Conservation (phyloP, 106 monocot species). For the Allium cepa region DNA sequence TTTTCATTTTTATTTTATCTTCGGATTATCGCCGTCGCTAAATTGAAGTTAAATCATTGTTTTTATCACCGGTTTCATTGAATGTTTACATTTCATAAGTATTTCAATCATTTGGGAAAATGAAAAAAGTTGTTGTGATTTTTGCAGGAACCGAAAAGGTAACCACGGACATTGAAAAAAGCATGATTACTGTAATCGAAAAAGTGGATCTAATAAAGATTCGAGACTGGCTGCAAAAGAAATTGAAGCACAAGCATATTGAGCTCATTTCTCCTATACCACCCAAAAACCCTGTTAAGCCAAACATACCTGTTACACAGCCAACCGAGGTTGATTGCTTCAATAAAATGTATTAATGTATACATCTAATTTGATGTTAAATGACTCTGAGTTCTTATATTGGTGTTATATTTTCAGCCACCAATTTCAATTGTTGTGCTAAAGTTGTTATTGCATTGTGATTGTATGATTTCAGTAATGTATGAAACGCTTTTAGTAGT, state of each 20-base stretch:
- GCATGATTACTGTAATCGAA: constrained; percentile 50
- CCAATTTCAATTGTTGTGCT: constrained; percentile 28
- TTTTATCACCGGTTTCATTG: too few relatives aligned
- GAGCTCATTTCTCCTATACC: constrained; percentile 34
- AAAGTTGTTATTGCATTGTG: constrained; percentile 67
- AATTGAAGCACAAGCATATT: constrained; percentile 37
- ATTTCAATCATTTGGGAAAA: too few relatives aligned
- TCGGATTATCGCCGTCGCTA: neutral
- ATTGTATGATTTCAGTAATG: constrained; percentile 8
- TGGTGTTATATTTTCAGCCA: neutral
- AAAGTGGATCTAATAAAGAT: constrained; percentile 49
- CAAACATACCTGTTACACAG: neutral
- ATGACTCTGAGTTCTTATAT: neutral
- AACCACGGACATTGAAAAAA: constrained; percentile 16
- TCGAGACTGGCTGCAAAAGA: constrained; percentile 29
- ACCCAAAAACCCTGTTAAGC: neutral
- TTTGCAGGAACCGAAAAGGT: neutral
- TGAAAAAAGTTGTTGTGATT: neutral
- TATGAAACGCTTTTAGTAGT: too few relatives aligned
- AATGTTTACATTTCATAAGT: too few relatives aligned
- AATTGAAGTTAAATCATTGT: too few relatives aligned
- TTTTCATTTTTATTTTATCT: neutral
- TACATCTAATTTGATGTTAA: neutral
- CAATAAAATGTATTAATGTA: neutral
- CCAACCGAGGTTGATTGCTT: too few relatives aligned